phyloP scores from a whole-genome alignment of 345 rosid species.

The Ailanthus altissimus region DNA sequence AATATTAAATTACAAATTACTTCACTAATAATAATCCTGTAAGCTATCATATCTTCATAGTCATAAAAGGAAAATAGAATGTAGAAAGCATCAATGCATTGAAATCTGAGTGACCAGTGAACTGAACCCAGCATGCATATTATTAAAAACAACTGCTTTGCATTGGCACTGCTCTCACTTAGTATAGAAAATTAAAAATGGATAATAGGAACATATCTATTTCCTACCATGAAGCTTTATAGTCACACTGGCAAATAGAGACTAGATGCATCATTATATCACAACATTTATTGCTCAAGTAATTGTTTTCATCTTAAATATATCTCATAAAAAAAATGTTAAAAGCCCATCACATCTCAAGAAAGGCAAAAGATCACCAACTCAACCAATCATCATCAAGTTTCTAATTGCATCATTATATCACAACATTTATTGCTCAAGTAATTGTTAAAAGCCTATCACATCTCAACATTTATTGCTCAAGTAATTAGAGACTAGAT shows the following conservation, averaged over 20 bases:
- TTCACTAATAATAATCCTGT: background rate
- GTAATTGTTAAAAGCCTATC: too few relatives aligned
- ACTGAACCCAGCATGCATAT: background rate
- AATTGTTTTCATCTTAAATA: conserved; percentile 2
- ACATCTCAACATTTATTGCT: too few relatives aligned
- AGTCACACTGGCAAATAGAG: background rate
- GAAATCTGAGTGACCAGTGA: background rate
- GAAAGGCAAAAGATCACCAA: background rate
- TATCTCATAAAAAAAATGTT: background rate
- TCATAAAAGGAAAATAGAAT: background rate
- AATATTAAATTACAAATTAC: conserved; percentile 4
- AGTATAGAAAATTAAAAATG: background rate
- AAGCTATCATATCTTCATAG: conserved; percentile 10
- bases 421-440: background rate
- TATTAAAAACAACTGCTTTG: background rate
- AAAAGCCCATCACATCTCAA: background rate
- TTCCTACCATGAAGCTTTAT: background rate
- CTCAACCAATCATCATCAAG: conserved; percentile 12
- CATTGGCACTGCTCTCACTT: background rate
- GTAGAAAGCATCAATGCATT: background rate
- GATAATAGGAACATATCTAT: background rate
- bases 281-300: background rate
- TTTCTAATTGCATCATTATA: too few relatives aligned
- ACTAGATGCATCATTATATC: background rate
- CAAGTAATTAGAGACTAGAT: background rate